Base-by-base conservation (phyloP, 2,329 filamentous ascomycete species). In the Periglandula ipomoeae region DNA sequence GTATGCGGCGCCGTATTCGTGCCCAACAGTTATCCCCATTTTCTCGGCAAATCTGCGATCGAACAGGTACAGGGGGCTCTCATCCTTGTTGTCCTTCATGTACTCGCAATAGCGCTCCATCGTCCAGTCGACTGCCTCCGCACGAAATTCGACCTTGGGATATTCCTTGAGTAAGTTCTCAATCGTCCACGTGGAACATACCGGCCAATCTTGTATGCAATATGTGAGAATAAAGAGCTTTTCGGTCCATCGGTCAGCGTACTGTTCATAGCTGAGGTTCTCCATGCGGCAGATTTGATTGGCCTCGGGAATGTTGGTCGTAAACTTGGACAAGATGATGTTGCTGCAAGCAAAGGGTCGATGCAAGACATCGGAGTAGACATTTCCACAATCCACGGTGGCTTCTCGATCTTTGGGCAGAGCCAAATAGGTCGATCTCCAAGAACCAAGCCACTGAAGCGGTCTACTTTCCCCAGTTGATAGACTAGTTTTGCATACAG, bases 81-180 rank as follows among this genome's bases (percentile, higher is more conserved):
- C 93, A 55, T 97, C 91, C 17, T 70, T 70, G 61, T 79, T 91
- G 61, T 85, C 76, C 38, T 74, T 71, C 84, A 96, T 88, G 66
- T 97, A 98, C 40, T 81, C 72, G 53, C 83, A 72, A 64, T 97
- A 97, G 0, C 79, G 86, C n/a, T 75, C 72, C 53, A 95, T 78
- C 0, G 83, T 80, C 91, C 91, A 97, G 67, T 96, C 89, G 5
- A 97, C 90, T 0, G 89, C 86, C 72, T 97, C 93, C 9, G 91
- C 91, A 37, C 89, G 81, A 66, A 97, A 96, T 45, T 78, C 74
- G 3, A 84, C 75, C 44, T 82, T 67, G 1, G 75, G 71, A 62
- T 89, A 89, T 52, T 73, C 70, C n/a, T 71, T 59, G 1, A 85
- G 70, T 1, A 97, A 73, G 9, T 68, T 68, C n/a, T 84, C 74